Percentiles rank a stretch among this genome's conserved stretches.
Evolutionary conservation across 306 rosid genomes (phyloP).

Genomic region (Calophaca sinica): DNA sequence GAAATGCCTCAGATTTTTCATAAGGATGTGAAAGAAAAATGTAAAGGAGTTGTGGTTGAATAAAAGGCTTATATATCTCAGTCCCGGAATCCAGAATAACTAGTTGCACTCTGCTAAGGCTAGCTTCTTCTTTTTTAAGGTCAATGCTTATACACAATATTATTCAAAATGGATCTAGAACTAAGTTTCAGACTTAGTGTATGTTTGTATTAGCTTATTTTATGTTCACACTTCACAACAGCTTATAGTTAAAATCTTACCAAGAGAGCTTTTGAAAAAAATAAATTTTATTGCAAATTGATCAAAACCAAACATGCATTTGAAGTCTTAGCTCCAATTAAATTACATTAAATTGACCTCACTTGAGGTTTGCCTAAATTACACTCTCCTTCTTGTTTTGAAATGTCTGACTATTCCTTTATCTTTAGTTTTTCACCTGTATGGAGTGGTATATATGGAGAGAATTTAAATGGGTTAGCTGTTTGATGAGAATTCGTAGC

Average conservation of each 20-base stretch:
- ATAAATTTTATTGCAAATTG: not conserved
- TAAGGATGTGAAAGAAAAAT: constrained; percentile 35
- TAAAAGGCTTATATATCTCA: not conserved
- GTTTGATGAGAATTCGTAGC: constrained; percentile 26
- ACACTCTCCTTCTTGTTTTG: not conserved
- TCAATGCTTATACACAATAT: not conserved
- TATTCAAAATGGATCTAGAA: constrained; percentile 12
- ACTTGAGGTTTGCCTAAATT: constrained; percentile 19
- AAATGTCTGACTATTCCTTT: not conserved
- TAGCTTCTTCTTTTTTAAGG: constrained; percentile 28
- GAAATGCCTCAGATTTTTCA: constrained; percentile 7
- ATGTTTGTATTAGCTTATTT: constrained; percentile 21
- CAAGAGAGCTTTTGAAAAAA: not conserved
- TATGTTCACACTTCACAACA: constrained; percentile 1
- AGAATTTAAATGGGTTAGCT: constrained; percentile 31
- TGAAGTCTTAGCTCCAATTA: constrained; percentile 21
- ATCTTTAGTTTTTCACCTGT: constrained; percentile 25
- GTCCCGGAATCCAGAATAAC: constrained; percentile 12
- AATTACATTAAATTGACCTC: not conserved
- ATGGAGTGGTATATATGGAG: constrained; percentile 23
- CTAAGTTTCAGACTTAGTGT: constrained; percentile 20
- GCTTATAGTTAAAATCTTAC: constrained; percentile 16
- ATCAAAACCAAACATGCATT: constrained; percentile 9
- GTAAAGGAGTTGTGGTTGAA: constrained; percentile 31
- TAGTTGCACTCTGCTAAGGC: constrained; percentile 15